Conservation (phyloP, 2,329 filamentous ascomycete genomes). For the Hypoxylon sp. region DNA sequence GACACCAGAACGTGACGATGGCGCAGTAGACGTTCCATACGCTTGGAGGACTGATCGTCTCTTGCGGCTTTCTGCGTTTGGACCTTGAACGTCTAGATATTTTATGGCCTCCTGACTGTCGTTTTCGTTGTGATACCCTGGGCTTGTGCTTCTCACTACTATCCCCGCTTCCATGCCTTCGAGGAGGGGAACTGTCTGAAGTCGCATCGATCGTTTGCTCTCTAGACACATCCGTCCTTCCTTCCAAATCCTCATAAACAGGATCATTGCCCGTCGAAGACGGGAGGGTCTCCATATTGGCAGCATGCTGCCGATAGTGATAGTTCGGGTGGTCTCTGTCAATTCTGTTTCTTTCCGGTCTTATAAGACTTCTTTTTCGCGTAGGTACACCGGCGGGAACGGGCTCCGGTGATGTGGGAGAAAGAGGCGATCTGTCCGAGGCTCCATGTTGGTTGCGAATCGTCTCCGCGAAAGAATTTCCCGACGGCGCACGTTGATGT, state of each 20-base stretch:
- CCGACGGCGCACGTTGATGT: constrained; percentile 66
- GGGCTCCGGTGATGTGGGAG: constrained; percentile 53
- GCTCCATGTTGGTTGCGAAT: constrained; percentile 62
- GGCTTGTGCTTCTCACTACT: constrained; percentile 51
- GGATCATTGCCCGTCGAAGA: constrained; percentile 94
- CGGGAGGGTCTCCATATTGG: constrained; percentile 88
- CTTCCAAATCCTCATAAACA: constrained; percentile 79
- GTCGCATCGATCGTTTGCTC: constrained; percentile 56
- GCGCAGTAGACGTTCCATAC: constrained; percentile 97
- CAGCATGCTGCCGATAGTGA: constrained; percentile 92
- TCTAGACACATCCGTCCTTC: constrained; percentile 63
- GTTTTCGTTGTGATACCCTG: constrained; percentile 50
- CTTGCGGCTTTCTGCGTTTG: constrained; percentile 62
- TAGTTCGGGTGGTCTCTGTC: constrained; percentile 92
- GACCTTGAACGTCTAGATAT: constrained; percentile 67
- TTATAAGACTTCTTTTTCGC: constrained; percentile 87
- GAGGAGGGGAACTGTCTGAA: constrained; percentile 55
- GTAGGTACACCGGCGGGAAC: constrained; percentile 45
- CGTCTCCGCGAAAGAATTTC: constrained; percentile 67
- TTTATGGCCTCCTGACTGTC: constrained; percentile 63
- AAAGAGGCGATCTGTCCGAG: constrained; percentile 65
- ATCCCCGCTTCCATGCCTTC: constrained; percentile 49
- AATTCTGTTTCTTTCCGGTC: constrained; percentile 86
- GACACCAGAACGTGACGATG: constrained; percentile 93
- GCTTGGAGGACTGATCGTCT: constrained; percentile 80